phyloP scores from a whole-genome alignment of 2,329 filamentous ascomycete species.

The Stachybotrys elegans region DNA sequence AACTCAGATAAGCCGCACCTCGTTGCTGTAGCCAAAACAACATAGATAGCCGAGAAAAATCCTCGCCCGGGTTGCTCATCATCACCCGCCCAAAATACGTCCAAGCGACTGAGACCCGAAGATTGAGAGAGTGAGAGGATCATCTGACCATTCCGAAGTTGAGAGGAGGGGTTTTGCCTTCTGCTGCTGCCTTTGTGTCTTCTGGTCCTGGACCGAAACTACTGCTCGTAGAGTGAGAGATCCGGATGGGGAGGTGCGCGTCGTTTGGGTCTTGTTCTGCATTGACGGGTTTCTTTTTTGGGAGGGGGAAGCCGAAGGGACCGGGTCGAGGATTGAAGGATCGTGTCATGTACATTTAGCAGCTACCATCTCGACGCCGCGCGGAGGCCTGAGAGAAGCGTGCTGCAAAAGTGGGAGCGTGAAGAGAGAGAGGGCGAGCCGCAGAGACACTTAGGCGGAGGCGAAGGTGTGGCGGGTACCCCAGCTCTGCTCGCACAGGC shows the following conservation, averaged over 20 bases:
- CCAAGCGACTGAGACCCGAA: slow-evolving; percentile 10
- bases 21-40: too few species aligned
- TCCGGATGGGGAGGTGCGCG: too few species aligned
- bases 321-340: slow-evolving; percentile 15
- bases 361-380: slow-evolving; percentile 11
- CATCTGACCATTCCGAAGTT: not conserved
- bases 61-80: too few species aligned
- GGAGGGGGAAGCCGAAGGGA: slow-evolving; percentile 14
- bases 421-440: too few species aligned
- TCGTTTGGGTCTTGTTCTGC: not conserved
- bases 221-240: too few species aligned
- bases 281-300: too few species aligned
- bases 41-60: too few species aligned
- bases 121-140: slow-evolving; percentile 8
- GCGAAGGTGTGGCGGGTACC: slow-evolving; percentile 42
- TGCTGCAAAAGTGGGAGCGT: slow-evolving; percentile 15
- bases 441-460: slow-evolving; percentile 9
- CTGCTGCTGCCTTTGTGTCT: not conserved
- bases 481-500: slow-evolving; percentile 76
- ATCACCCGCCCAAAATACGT: slow-evolving; percentile 7
- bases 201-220: too few species aligned
- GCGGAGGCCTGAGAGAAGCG: slow-evolving; percentile 9
- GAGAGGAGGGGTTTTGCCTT: not conserved
- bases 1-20: not conserved
- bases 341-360: slow-evolving; percentile 23